Evolutionary conservation across 495 filamentous ascomycete genomes (phyloP), one percentile per base, ranked within the genome.

Genomic region (Letharia columbiana): DNA sequence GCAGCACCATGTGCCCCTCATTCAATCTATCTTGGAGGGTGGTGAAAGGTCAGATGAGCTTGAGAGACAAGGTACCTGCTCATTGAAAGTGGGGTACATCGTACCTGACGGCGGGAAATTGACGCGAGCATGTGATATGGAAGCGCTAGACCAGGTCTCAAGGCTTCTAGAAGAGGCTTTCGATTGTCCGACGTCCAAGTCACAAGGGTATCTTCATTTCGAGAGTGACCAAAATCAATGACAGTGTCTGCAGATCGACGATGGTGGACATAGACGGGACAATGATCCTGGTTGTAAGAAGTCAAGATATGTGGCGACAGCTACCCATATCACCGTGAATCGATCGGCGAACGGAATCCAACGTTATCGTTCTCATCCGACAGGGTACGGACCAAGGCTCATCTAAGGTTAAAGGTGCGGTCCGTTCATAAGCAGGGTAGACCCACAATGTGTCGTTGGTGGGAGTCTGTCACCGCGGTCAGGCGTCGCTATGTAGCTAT

Each of bases 381-480:
- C 12, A 47, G 42, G 54, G 54, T 59, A 59, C 17, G 13, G 62
- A 39, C 35, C 4, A 56, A 65, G 18, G 63, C 40, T 65, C 52
- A 59, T 59, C 52, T 65, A 59, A 65, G 63, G 63, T 58, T 65
- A 33, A 54, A 65, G 52, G 63, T 44, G 52, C 52, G 63, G 42
- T 59, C 63, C 63, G 63, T 37, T 39, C 3, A 37, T 45, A 59
- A 35, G 52, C 39, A 47, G 23, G 12, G 40, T 45, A 40, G 28
- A n/a, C 12, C 23, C 41, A 49, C 42, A 11, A 15, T 59, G 7
- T n/a, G 40, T 59, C 11, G 18, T 5, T 44, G 20, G 23, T 20
- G 42, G 23, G 15, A 57, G 40, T 52, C 54, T 59, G 4, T 39
- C 39, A 4, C 28, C 33, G 42, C 52, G 31, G 35, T 37, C 8